Conservation (phyloP, 2,329 filamentous ascomycete species). For the Colletotrichum higginsianum region DNA sequence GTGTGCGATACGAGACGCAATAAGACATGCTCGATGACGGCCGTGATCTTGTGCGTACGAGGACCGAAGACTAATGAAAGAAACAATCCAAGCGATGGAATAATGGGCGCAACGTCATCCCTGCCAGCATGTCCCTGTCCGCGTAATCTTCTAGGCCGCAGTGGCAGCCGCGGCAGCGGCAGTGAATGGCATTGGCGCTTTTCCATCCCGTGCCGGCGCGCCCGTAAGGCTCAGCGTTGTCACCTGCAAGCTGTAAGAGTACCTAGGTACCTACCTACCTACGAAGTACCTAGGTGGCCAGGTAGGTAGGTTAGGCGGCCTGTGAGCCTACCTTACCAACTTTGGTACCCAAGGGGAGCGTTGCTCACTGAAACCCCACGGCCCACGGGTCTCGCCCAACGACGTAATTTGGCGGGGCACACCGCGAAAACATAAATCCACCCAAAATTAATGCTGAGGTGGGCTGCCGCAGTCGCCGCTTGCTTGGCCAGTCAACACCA, state of each 20-base stretch:
- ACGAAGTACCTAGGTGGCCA: too few relatives aligned
- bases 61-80: not conserved
- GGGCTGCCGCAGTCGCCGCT: not conserved
- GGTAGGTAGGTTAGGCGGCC: too few relatives aligned
- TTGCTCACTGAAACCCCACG: conserved; percentile 11
- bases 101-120: conserved; percentile 32
- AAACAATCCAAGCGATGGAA: not conserved
- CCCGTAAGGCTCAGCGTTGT: conserved; percentile 16
- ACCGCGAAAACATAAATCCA: conserved; percentile 44
- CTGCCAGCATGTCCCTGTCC: conserved; percentile 37
- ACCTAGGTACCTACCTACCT: not conserved
- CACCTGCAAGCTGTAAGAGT: not conserved
- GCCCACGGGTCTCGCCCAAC: conserved; percentile 20
- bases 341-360: too few relatives aligned
- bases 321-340: too few relatives aligned
- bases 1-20: too few relatives aligned
- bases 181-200: not conserved
- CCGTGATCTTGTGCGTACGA: not conserved
- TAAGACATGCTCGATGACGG: too few relatives aligned
- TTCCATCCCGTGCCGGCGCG: not conserved
- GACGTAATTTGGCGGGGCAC: conserved; percentile 46
- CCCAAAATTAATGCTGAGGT: conserved; percentile 1
- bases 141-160: conserved; percentile 40
- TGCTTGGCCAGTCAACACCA: not conserved
- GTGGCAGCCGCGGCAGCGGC: conserved; percentile 21